Evolutionary conservation across 495 filamentous ascomycete genomes (phyloP), one percentile per base, ranked within the genome.

Genomic region (Penicillium fimorum): DNA sequence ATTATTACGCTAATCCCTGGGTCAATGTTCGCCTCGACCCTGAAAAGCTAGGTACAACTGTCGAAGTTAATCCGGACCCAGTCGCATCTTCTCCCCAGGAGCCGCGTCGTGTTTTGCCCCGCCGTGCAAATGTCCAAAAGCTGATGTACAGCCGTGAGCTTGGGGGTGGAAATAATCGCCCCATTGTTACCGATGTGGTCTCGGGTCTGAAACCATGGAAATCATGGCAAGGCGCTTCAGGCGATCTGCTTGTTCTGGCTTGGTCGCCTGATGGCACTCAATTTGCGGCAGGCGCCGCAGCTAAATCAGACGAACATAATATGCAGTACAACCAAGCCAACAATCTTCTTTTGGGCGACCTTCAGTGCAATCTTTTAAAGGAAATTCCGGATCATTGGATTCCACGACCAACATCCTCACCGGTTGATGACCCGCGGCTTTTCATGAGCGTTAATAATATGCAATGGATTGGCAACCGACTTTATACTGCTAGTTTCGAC

Each of bases 401-500:
- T 11, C 71, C 71, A 17, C 79, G 86, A 2, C 82, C 84, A 5
- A 75, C 77, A 41, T 66, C 71, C 10, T 70, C 81, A 0, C 80
- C 77, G 6, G 84, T 88, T 74, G 72, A 80, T 42, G 77, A 85
- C 55, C 79, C 81, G 38, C 88, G 89, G 46, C 76, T 96, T 0
- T 96, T 87, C 57, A 84, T 84, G 53, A 95, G 88, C 2, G 86
- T 96, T 0, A 85, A 86, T 2, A 80, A 83, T n/a, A 83, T 90
- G 3, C 82, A 86, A 40, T 95, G 91, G 73, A 86, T 85, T 33
- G 82, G 80, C 20, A 66, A 78, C 5, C 72, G 72, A 4, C 76
- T 92, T 0, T 96, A 86, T 58, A 92, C 91, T 0, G 87, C 86
- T 0, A 89, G 91, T 25, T 95, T 90, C 61, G 94, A 98, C 58